Conservation (phyloP, 192 early-diverging fungal genomes). For the Coemansia sp. region DNA sequence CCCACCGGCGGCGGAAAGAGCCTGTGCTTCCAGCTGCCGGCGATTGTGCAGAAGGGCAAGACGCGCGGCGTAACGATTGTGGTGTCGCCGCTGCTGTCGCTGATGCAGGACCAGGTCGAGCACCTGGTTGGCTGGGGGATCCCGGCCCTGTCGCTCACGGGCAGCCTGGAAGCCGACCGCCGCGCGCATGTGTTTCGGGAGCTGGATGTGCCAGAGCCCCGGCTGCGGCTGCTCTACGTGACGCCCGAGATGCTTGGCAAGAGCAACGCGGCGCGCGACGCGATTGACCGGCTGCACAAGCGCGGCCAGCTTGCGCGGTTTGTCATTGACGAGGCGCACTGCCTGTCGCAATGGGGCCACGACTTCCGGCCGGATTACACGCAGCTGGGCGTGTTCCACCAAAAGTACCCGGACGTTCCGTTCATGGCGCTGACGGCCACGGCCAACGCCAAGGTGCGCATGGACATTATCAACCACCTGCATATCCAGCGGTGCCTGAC, state of each 20-base stretch:
- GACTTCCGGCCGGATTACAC: conserved; percentile 96
- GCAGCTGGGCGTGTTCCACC: conserved; percentile 63
- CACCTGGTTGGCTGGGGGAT: conserved; percentile 68
- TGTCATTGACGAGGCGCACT: conserved; percentile 97
- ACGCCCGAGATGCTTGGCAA: conserved; percentile 85
- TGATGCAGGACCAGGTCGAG: conserved; percentile 93
- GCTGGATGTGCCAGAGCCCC: conserved; percentile 48
- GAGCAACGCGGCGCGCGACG: conserved; percentile 57
- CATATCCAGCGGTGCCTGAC: conserved; percentile 66
- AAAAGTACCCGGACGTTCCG: conserved; percentile 73
- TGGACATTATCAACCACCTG: conserved; percentile 77
- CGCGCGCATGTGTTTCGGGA: conserved; percentile 59
- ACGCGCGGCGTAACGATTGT: conserved; percentile 83
- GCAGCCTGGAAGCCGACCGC: conserved; percentile 54
- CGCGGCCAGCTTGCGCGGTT: conserved; percentile 76
- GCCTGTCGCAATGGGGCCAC: conserved; percentile 95
- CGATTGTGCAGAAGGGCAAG: conserved; percentile 60
- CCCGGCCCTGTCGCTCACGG: conserved; percentile 61
- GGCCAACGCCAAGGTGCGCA: conserved; percentile 83
- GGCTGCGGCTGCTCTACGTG: conserved; percentile 74
- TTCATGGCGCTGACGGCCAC: conserved; percentile 96
- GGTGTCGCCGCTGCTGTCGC: conserved; percentile 89
- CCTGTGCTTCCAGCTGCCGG: conserved; percentile 93
- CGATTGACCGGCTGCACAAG: conserved; percentile 57
- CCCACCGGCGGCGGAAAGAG: conserved; percentile 97